These are phyloP conservation scores for Amylostereum chailletii DNA, from an alignment of 1,284 basidiomycete species.

Conservation along the genomic window DNA sequence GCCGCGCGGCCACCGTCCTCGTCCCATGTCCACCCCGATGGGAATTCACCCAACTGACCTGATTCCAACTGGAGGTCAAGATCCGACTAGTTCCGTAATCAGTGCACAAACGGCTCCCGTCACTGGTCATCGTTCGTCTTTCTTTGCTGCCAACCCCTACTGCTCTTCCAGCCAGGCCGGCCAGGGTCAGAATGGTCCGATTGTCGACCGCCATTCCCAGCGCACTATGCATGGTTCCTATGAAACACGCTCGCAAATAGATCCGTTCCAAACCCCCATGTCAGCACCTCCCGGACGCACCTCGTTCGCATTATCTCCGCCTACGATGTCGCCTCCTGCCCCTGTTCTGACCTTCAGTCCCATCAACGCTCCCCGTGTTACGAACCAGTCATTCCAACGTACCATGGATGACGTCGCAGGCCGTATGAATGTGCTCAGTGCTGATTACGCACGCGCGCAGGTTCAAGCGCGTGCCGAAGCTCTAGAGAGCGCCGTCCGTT, in stretches of 20 bases:
- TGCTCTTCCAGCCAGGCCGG: too few relatives aligned
- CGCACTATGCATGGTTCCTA: too few relatives aligned
- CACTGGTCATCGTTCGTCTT: too few relatives aligned
- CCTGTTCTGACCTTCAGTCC: slow-evolving; percentile 15
- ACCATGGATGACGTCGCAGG: slow-evolving; percentile 36
- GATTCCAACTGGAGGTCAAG: background rate
- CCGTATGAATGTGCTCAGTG: slow-evolving; percentile 28
- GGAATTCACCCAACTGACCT: background rate
- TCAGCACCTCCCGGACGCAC: too few relatives aligned
- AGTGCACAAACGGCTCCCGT: too few relatives aligned
- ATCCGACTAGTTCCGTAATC: background rate
- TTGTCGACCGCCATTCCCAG: too few relatives aligned
- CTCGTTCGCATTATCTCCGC: slow-evolving; percentile 15
- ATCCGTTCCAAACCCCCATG: too few relatives aligned
- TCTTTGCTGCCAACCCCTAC: too few relatives aligned
- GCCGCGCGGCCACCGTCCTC: slow-evolving; percentile 28
- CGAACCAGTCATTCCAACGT: slow-evolving; percentile 30
- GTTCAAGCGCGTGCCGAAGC: slow-evolving; percentile 12
- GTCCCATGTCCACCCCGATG: slow-evolving; percentile 24
- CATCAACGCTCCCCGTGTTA: slow-evolving; percentile 29
- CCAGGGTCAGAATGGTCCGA: too few relatives aligned
- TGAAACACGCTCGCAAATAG: too few relatives aligned
- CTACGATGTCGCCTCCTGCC: slow-evolving; percentile 11
- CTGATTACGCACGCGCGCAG: slow-evolving; percentile 13
- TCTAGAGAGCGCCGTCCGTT: slow-evolving; percentile 5